These are phyloP conservation scores for Syncephalastrum contaminatum DNA, from an alignment of 371 early-diverging fungal species.

Conservation along the genomic window DNA sequence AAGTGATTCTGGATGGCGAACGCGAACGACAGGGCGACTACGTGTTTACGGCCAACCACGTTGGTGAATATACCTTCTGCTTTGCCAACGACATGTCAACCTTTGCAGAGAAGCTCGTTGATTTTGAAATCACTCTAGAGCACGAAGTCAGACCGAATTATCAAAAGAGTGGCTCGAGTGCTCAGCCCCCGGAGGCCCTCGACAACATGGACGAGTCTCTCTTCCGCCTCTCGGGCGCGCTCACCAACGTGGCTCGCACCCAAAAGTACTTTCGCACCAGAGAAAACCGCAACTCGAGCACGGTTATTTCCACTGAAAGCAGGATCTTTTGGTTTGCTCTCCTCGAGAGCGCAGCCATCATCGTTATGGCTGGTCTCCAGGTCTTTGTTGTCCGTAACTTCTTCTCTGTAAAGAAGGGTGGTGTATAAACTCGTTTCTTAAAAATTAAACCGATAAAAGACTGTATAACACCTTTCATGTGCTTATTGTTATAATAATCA, in stretches of 20 bases:
- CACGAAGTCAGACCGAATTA: conserved; percentile 63
- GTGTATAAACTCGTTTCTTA: conserved; percentile 10
- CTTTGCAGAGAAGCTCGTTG: conserved; percentile 88
- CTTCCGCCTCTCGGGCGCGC: conserved; percentile 52
- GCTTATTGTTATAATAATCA: neutral
- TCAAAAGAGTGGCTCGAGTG: conserved; percentile 13
- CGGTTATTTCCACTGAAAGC: conserved; percentile 79
- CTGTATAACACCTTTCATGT: neutral
- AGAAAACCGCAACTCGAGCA: conserved; percentile 86
- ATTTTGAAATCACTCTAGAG: conserved; percentile 89
- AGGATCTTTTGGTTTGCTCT: conserved; percentile 90
- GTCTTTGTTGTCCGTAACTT: conserved; percentile 81
- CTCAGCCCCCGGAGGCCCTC: conserved; percentile 47
- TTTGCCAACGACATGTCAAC: conserved; percentile 90
- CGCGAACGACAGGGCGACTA: conserved; percentile 90
- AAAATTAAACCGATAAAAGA: neutral
- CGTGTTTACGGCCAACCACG: conserved; percentile 77
- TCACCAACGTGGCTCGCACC: conserved; percentile 67
- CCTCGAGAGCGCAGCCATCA: conserved; percentile 70
- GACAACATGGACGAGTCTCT: conserved; percentile 69
- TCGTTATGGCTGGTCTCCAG: conserved; percentile 80
- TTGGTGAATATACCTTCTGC: conserved; percentile 91
- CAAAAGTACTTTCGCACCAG: conserved; percentile 85
- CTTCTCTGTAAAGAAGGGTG: conserved; percentile 49
- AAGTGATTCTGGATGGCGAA: conserved; percentile 65